Conservation (phyloP, 2,329 filamentous ascomycete genomes). For the Cyphellophora attinorum region DNA sequence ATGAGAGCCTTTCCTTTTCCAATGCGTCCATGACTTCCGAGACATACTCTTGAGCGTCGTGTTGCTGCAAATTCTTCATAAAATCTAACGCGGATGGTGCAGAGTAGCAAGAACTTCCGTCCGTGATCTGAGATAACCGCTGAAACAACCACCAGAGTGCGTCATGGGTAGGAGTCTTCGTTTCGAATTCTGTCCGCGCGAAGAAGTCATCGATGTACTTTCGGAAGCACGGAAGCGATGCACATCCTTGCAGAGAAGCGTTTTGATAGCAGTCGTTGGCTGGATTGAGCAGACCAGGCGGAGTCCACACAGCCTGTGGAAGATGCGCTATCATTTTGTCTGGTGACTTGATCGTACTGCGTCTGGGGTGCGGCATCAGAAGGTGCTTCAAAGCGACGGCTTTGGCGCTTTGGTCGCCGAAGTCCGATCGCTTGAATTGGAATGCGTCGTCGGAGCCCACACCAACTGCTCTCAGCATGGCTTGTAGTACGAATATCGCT, state of each 20-base stretch:
- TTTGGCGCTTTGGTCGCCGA: slow-evolving; percentile 44
- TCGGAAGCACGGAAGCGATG: slow-evolving; percentile 64
- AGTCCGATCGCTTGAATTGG: slow-evolving; percentile 12
- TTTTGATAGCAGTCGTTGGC: slow-evolving; percentile 98
- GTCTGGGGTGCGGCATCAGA: slow-evolving; percentile 50
- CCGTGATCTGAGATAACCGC: slow-evolving; percentile 53
- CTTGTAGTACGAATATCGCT: slow-evolving; percentile 38
- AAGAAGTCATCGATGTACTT: slow-evolving; percentile 25
- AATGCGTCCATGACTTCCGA: slow-evolving; percentile 79
- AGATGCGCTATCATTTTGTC: slow-evolving; percentile 21
- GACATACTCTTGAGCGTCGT: slow-evolving; percentile 96
- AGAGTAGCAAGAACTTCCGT: slow-evolving; percentile 52
- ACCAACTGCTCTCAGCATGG: slow-evolving; percentile 32
- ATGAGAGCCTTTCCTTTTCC: slow-evolving; percentile 61
- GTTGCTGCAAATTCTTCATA: slow-evolving; percentile 91
- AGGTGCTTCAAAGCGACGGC: slow-evolving; percentile 56
- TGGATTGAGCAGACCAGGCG: slow-evolving; percentile 70
- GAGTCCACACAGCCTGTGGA: too few species aligned
- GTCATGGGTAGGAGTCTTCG: slow-evolving; percentile 33
- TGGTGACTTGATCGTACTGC: slow-evolving; percentile 34
- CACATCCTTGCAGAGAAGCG: slow-evolving; percentile 77
- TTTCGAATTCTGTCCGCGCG: slow-evolving; percentile 4
- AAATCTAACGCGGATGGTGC: slow-evolving; percentile 73
- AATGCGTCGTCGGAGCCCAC: slow-evolving; percentile 28
- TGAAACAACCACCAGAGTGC: slow-evolving; percentile 58